phyloP scores from a whole-genome alignment of 148 eudicot species.

The Arctostaphylos glauca region DNA sequence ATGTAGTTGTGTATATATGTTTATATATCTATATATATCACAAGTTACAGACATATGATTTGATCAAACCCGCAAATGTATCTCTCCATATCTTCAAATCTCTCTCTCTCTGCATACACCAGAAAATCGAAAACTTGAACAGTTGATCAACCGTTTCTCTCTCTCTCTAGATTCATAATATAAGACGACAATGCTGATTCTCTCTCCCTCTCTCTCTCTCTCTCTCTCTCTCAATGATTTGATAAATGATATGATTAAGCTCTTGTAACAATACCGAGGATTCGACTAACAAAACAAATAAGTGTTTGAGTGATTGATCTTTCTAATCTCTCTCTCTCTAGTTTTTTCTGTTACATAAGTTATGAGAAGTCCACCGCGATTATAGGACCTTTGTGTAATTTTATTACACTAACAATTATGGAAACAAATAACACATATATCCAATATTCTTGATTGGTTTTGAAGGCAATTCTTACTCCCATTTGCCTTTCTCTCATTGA shows the following conservation, averaged over 20 bases:
- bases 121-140: background rate
- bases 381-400: background rate
- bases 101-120: background rate
- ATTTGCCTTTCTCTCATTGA: too few species aligned
- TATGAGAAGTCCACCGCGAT: background rate
- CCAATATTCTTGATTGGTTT: too few species aligned
- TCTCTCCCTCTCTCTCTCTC: background rate
- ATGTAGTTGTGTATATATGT: background rate
- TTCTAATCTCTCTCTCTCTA: background rate
- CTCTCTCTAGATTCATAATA: background rate
- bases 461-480: too few species aligned
- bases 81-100: background rate
- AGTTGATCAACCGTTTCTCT: background rate
- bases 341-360: background rate
- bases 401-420: background rate
- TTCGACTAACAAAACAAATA: too few species aligned
- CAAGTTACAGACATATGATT: background rate
- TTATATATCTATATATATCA: background rate
- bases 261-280: too few species aligned
- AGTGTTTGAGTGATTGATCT: too few species aligned
- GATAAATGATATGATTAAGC: background rate
- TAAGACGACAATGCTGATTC: background rate
- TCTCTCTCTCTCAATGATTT: background rate
- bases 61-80: background rate
- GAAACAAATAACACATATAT: background rate